Conservation (phyloP, 371 early-diverging fungal genomes). For the Mucor sp. region DNA sequence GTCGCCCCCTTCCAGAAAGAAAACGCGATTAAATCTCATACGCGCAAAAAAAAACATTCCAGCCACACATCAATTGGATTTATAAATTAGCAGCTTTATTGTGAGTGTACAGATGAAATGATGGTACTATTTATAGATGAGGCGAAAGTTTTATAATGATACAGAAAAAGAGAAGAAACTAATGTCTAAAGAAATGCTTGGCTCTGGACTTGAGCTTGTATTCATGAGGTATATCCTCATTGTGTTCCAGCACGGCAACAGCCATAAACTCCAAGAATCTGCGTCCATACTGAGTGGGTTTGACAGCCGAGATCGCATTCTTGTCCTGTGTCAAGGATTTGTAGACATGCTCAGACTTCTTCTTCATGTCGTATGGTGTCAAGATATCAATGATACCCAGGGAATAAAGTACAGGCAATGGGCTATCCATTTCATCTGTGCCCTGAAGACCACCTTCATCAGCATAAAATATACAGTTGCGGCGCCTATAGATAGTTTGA, state of each 20-base stretch:
- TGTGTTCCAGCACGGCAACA: constrained; percentile 39
- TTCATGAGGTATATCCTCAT: constrained; percentile 48
- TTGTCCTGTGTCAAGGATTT: constrained; percentile 81
- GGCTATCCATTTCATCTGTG: constrained; percentile 74
- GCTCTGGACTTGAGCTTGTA: constrained; percentile 19
- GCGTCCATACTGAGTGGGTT: constrained; percentile 83
- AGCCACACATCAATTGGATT: too few relatives aligned
- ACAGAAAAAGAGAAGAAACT: background rate
- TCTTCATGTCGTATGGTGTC: constrained; percentile 91
- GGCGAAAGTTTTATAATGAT: background rate
- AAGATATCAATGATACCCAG: constrained; percentile 97
- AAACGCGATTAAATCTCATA: too few relatives aligned
- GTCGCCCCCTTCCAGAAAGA: too few relatives aligned
- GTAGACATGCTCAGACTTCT: constrained; percentile 88
- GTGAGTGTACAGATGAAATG: background rate
- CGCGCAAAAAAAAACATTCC: too few relatives aligned
- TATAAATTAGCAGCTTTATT: background rate
- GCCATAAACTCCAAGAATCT: constrained; percentile 92
- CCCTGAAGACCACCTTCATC: constrained; percentile 92
- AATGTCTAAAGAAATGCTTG: constrained; percentile 11
- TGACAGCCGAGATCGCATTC: constrained; percentile 88
- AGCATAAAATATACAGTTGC: constrained; percentile 81
- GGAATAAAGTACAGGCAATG: constrained; percentile 81
- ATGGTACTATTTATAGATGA: background rate
- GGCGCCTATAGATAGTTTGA: constrained; percentile 43